These are phyloP conservation scores for Hsuehochloa calcarea DNA, from an alignment of 176 grass and related monocot genomes.

Conservation along the genomic window DNA sequence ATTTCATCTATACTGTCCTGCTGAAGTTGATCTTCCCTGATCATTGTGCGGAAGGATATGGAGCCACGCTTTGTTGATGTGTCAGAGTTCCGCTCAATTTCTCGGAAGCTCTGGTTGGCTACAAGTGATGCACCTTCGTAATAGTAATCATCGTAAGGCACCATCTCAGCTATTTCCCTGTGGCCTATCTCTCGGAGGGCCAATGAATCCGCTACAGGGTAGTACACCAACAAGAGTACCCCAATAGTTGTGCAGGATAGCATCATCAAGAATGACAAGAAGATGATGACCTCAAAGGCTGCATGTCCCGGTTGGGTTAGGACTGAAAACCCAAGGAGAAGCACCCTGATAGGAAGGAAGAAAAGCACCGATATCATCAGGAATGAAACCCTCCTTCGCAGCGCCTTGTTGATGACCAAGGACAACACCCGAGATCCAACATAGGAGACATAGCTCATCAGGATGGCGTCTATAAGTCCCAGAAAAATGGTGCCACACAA, in stretches of 20 bases:
- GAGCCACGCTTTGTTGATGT: slow-evolving; percentile 69
- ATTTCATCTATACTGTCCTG: slow-evolving; percentile 49
- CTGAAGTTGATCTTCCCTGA: slow-evolving; percentile 57
- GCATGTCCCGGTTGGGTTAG: slow-evolving; percentile 53
- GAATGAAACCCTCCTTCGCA: slow-evolving; percentile 71
- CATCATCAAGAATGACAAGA: slow-evolving; percentile 76
- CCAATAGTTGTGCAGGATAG: slow-evolving; percentile 61
- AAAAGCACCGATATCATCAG: slow-evolving; percentile 65
- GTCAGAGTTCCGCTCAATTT: slow-evolving; percentile 64
- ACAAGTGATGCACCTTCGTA: slow-evolving; percentile 67
- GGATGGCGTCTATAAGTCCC: slow-evolving; percentile 62
- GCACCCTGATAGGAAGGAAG: slow-evolving; percentile 69
- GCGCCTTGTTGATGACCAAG: slow-evolving; percentile 79
- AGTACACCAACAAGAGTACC: slow-evolving; percentile 79
- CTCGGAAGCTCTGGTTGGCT: slow-evolving; percentile 66
- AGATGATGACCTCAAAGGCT: slow-evolving; percentile 64
- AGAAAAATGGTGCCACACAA: slow-evolving; percentile 80
- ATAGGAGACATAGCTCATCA: slow-evolving; percentile 79
- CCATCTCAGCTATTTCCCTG: slow-evolving; percentile 55
- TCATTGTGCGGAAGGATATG: slow-evolving; percentile 77
- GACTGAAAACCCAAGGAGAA: slow-evolving; percentile 83
- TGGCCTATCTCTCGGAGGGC: slow-evolving; percentile 46
- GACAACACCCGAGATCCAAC: slow-evolving; percentile 61
- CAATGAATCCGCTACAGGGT: slow-evolving; percentile 76
- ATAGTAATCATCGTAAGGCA: slow-evolving; percentile 95